These are phyloP conservation scores for Aspergillus fumigatiaffinis DNA, from an alignment of 2,329 filamentous ascomycete genomes.

Conservation along the genomic window DNA sequence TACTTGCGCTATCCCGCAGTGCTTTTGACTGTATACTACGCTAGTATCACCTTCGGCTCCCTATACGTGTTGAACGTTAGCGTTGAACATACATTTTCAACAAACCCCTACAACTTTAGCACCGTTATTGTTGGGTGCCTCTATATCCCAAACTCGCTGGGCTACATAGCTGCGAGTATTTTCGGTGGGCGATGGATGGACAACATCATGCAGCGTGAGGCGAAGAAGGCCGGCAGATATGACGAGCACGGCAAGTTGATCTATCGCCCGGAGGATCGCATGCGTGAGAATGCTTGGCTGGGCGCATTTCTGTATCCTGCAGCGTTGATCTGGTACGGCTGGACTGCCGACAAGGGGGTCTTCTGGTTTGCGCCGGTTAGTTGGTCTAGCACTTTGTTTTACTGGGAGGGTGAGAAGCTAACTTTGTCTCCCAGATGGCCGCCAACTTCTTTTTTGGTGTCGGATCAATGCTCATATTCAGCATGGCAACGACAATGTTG, in stretches of 20 bases:
- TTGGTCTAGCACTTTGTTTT: conserved; percentile 2
- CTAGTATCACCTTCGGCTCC: conserved; percentile 69
- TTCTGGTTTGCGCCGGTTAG: conserved; percentile 58
- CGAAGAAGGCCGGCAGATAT: conserved; percentile 64
- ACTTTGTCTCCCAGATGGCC: conserved; percentile 41
- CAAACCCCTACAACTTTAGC: conserved; percentile 63
- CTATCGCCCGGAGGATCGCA: conserved; percentile 73
- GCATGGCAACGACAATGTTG: conserved; percentile 72
- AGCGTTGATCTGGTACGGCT: conserved; percentile 72
- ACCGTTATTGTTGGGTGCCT: conserved; percentile 68
- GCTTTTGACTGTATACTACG: conserved; percentile 67
- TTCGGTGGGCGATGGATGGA: conserved; percentile 76
- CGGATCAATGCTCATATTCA: conserved; percentile 75
- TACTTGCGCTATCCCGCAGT: conserved; percentile 74
- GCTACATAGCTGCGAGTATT: conserved; percentile 66
- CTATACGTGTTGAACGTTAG: conserved; percentile 77
- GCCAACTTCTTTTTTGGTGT: conserved; percentile 72
- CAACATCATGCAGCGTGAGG: conserved; percentile 73
- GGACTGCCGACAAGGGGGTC: conserved; percentile 62
- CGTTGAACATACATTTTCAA: conserved; percentile 65
- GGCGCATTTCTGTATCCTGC: conserved; percentile 67
- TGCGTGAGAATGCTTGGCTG: conserved; percentile 78
- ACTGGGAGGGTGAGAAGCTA: conserved; percentile 1
- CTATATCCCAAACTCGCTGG: conserved; percentile 71
- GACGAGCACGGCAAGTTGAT: conserved; percentile 64